These are phyloP conservation scores for Yamadazyma dushanensis DNA, from an alignment of 1,139 yeast genomes.

Conservation along the genomic window DNA sequence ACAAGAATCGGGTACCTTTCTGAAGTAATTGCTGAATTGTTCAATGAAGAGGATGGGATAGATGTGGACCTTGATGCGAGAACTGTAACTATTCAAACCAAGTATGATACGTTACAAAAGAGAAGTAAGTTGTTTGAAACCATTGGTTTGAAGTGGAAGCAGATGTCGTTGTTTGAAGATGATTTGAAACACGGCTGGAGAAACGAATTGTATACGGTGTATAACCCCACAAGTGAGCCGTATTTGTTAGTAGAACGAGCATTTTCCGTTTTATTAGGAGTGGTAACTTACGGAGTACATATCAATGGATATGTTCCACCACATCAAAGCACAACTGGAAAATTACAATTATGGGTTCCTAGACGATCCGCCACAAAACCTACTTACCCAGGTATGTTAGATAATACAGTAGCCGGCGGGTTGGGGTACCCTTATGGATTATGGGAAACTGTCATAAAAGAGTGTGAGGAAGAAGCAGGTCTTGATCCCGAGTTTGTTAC, in stretches of 20 bases:
- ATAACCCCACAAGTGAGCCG: conserved; percentile 51
- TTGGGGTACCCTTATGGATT: conserved; percentile 78
- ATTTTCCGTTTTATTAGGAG: conserved; percentile 76
- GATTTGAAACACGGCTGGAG: conserved; percentile 75
- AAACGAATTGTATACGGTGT: conserved; percentile 75
- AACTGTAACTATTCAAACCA: conserved; percentile 36
- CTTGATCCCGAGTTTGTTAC: conserved; percentile 53
- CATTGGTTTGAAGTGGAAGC: conserved; percentile 47
- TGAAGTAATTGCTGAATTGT: conserved; percentile 41
- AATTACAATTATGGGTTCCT: conserved; percentile 79
- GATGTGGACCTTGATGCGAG: conserved; percentile 27
- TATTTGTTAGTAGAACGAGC: conserved; percentile 79
- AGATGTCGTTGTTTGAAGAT: conserved; percentile 35
- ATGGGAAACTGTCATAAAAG: conserved; percentile 78
- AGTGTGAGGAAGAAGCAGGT: conserved; percentile 90
- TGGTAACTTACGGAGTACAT: conserved; percentile 88
- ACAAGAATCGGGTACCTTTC: conserved; percentile 54
- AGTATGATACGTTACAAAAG: conserved; percentile 44
- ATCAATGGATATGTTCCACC: conserved; percentile 71
- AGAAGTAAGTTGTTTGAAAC: conserved; percentile 46
- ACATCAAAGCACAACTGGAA: conserved; percentile 33
- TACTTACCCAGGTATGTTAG: conserved; percentile 88
- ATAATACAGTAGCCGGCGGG: conserved; percentile 95
- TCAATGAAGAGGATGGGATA: conserved; percentile 33
- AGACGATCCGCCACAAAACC: conserved; percentile 72